These are phyloP conservation scores for Trichoderma simmonsii DNA, from an alignment of 2,329 filamentous ascomycete species.

Conservation along the genomic window DNA sequence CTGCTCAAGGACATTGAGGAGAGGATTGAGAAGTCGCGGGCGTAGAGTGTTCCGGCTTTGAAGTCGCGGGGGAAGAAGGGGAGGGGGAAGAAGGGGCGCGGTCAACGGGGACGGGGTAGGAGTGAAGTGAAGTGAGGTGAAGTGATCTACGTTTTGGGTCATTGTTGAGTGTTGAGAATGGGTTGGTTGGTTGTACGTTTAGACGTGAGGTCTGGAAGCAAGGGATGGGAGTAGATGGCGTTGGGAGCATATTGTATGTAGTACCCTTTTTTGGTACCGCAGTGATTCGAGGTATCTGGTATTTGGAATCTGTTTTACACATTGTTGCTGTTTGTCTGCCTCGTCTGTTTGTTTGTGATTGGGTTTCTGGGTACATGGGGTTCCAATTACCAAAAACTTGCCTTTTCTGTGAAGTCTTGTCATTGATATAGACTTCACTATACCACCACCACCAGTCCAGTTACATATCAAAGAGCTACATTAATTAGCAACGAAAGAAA, in stretches of 20 bases:
- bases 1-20: conserved; percentile 62
- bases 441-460: neutral
- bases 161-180: neutral
- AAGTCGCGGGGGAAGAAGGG: neutral
- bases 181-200: neutral
- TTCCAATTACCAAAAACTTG: neutral
- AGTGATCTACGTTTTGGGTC: neutral
- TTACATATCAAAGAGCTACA: neutral
- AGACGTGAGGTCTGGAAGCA: neutral
- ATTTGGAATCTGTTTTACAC: neutral
- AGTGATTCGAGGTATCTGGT: neutral
- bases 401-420: neutral
- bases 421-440: neutral
- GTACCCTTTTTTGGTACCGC: neutral
- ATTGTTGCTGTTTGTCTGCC: neutral
- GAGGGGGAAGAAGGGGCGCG: neutral
- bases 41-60: neutral
- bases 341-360: neutral
- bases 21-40: conserved; percentile 41
- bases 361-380: neutral
- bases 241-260: neutral
- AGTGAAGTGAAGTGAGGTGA: neutral
- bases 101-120: neutral
- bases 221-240: neutral
- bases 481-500: neutral